phyloP scores from a whole-genome alignment of 768 basidiomycete species.

The Suillus spraguei region DNA sequence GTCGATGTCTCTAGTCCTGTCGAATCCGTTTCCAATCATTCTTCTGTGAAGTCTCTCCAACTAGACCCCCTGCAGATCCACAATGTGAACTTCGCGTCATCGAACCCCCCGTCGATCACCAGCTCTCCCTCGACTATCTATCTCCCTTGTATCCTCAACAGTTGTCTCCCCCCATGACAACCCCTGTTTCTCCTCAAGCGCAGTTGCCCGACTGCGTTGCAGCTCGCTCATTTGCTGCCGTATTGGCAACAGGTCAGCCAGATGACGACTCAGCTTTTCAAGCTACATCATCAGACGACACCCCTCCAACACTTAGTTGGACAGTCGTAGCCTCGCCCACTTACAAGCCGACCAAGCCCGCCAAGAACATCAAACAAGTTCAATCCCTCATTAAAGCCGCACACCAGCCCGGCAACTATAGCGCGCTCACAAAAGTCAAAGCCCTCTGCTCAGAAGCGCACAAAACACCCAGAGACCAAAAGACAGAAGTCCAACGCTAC shows the following conservation, averaged over 20 bases:
- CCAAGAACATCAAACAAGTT: constrained; percentile 43
- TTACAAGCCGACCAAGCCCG: constrained; percentile 25
- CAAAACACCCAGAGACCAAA: constrained; percentile 43
- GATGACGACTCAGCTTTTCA: constrained; percentile 30
- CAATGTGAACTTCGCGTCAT: constrained; percentile 13
- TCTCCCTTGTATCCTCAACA: constrained; percentile 26
- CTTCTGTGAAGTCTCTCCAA: constrained; percentile 12
- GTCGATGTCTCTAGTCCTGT: constrained; percentile 13
- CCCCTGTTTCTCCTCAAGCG: constrained; percentile 36
- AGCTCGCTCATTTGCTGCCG: constrained; percentile 36
- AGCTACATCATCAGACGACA: constrained; percentile 25
- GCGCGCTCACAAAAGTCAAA: constrained; percentile 44
- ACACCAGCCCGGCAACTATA: constrained; percentile 45
- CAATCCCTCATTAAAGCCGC: constrained; percentile 46
- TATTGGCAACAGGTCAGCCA: constrained; percentile 32
- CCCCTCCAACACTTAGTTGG: constrained; percentile 23
- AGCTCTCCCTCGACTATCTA: constrained; percentile 20
- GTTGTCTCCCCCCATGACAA: constrained; percentile 27
- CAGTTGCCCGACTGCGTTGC: constrained; percentile 37
- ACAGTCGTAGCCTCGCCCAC: constrained; percentile 21
- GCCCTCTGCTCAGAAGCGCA: constrained; percentile 48
- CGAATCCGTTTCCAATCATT: constrained; percentile 13
- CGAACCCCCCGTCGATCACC: constrained; percentile 16
- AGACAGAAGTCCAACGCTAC: constrained; percentile 46
- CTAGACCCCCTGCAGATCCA: constrained; percentile 14